These are phyloP conservation scores for Phytophthora citricola DNA, from an alignment of 352 stramenopile species.

Conservation along the genomic window DNA sequence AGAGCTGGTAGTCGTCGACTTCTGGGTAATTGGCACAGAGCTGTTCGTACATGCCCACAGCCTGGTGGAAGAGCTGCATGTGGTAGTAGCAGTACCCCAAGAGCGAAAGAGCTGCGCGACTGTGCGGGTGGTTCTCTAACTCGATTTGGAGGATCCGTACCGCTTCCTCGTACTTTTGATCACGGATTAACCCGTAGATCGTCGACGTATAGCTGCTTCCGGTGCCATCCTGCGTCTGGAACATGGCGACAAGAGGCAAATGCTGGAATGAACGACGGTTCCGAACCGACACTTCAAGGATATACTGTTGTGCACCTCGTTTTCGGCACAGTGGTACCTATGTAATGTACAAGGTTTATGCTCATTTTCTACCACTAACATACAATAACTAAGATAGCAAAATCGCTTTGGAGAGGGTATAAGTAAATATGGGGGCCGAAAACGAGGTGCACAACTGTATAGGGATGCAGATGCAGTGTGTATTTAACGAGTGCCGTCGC, in stretches of 20 bases:
- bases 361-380: too few relatives aligned
- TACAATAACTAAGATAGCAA: too few relatives aligned
- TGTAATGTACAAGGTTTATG: too few relatives aligned
- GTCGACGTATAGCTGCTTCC: conserved; percentile 92
- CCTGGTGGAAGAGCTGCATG: conserved; percentile 92
- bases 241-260: conserved; percentile 39
- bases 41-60: conserved; percentile 95
- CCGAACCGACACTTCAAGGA: conserved; percentile 33
- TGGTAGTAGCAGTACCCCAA: conserved; percentile 99
- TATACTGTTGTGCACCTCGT: too few relatives aligned
- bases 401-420: too few relatives aligned
- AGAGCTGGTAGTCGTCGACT: conserved; percentile 96
- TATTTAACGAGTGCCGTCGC: neutral
- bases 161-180: conserved; percentile 94
- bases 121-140: conserved; percentile 94
- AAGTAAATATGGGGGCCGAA: too few relatives aligned
- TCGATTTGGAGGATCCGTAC: conserved; percentile 93
- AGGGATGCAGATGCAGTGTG: neutral
- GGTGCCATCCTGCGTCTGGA: conserved; percentile 65
- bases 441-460: too few relatives aligned
- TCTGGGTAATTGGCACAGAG: conserved; percentile 93
- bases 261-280: conserved; percentile 31
- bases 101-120: conserved; percentile 92
- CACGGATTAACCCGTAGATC: conserved; percentile 95
- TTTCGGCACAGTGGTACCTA: too few relatives aligned